Conservation (phyloP, 2,329 filamentous ascomycete species). For the Aureobasidium sp. region DNA sequence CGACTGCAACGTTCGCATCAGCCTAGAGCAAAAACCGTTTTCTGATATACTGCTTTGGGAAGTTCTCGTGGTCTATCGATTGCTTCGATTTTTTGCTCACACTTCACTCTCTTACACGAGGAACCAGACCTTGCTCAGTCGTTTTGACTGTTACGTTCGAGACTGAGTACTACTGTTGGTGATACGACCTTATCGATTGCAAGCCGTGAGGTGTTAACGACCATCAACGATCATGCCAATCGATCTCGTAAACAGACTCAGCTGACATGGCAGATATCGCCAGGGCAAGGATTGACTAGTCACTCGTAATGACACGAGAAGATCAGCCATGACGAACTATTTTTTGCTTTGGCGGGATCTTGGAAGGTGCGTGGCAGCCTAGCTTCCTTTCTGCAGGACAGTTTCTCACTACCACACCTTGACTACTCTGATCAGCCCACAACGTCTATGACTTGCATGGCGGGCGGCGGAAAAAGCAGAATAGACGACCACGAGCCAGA, state of each 20-base stretch:
- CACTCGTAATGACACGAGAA: no score
- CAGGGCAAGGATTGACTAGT: neutral
- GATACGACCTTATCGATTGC: neutral
- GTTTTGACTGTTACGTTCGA: constrained; percentile 2
- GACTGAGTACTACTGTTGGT: neutral
- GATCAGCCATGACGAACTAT: neutral
- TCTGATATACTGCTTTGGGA: constrained; percentile 3
- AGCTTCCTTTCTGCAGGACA: neutral
- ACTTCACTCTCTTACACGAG: neutral
- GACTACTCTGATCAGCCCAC: neutral
- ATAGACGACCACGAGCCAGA: neutral
- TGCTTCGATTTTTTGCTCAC: neutral
- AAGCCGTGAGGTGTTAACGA: neutral
- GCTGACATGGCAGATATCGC: neutral
- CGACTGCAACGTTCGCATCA: neutral
- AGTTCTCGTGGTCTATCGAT: neutral
- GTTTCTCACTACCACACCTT: neutral
- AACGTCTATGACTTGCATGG: neutral
- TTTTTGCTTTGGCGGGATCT: neutral
- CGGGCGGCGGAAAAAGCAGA: neutral
- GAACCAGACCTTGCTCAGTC: neutral
- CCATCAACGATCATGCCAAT: neutral
- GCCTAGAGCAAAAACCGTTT: neutral
- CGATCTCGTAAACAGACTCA: neutral
- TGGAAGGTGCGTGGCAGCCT: neutral